A percentile compares a stretch with the other conserved stretches of the same genome.
These are phyloP conservation scores for Yamadazyma takamatsuzukensis DNA, from an alignment of 805 yeast species.

Conservation along the genomic window DNA sequence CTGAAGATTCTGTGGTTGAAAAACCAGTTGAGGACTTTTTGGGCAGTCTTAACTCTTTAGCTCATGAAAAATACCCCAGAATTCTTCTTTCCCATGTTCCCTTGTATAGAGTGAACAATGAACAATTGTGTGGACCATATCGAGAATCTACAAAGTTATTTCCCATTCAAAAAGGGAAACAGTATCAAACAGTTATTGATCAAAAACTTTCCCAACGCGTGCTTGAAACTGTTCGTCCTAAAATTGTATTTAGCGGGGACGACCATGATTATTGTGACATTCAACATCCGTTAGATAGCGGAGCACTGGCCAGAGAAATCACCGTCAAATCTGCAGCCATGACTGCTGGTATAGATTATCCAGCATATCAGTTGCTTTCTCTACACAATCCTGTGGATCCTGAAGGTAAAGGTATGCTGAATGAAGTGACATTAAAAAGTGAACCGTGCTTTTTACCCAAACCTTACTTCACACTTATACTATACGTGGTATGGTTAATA, in stretches of 20 bases:
- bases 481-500: conserved; percentile 25
- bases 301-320: conserved; percentile 23
- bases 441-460: conserved; percentile 54
- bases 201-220: conserved; percentile 55
- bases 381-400: conserved; percentile 37
- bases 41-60: conserved; percentile 22
- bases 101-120: conserved; percentile 60
- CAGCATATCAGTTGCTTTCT: conserved; percentile 40
- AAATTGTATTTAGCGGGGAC: conserved; percentile 80
- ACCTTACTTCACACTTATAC: conserved; percentile 44
- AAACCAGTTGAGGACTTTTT: conserved; percentile 56
- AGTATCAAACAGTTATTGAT: conserved; percentile 83
- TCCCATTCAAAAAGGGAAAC: conserved; percentile 72
- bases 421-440: conserved; percentile 29
- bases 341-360: conserved; percentile 39
- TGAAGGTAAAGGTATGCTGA: conserved; percentile 1
- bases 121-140: conserved; percentile 66
- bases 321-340: conserved; percentile 38
- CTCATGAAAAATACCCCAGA: conserved; percentile 45
- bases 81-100: conserved; percentile 88
- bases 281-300: conserved; percentile 39
- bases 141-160: conserved; percentile 67
- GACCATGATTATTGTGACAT: conserved; percentile 95
- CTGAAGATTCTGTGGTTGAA: conserved; percentile 49
- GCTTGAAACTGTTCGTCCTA: conserved; percentile 59